These are phyloP conservation scores for Anaeramoeba ignava DNA, from an alignment of 78 protist species.

Conservation along the genomic window DNA sequence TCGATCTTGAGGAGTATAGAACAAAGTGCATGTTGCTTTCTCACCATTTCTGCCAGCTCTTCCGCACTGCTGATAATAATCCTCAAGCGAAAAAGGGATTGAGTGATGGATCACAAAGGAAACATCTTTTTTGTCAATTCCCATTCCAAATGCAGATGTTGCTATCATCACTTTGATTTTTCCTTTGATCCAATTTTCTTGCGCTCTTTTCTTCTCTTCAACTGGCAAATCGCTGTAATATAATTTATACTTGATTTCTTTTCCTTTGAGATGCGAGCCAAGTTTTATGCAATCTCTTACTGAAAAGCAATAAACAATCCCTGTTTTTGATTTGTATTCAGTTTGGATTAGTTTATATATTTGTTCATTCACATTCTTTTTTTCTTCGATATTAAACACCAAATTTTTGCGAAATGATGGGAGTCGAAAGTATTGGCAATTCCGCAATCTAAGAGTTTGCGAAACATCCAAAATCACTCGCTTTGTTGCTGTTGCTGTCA, in stretches of 20 bases:
- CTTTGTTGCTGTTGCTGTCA: constrained; percentile 80
- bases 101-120: constrained; percentile 62
- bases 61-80: constrained; percentile 85
- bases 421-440: background rate
- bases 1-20: too few species aligned
- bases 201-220: constrained; percentile 19
- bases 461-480: constrained; percentile 6
- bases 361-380: background rate
- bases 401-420: constrained; percentile 17
- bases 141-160: constrained; percentile 68
- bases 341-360: background rate
- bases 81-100: constrained; percentile 88
- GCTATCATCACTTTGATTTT: constrained; percentile 30
- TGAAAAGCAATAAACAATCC: constrained; percentile 83
- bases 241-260: background rate
- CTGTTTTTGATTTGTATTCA: constrained; percentile 40
- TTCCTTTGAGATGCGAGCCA: constrained; percentile 23
- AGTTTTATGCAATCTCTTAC: constrained; percentile 52
- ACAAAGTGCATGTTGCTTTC: too few species aligned
- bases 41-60: constrained; percentile 90
- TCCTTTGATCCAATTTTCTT: constrained; percentile 10
- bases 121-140: constrained; percentile 29
- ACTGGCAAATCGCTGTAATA: constrained; percentile 23
- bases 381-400: background rate
- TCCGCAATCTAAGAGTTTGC: background rate